Evolutionary conservation across 768 basidiomycete genomes (phyloP).

Genomic region (Boletus rufocinnamomeus): DNA sequence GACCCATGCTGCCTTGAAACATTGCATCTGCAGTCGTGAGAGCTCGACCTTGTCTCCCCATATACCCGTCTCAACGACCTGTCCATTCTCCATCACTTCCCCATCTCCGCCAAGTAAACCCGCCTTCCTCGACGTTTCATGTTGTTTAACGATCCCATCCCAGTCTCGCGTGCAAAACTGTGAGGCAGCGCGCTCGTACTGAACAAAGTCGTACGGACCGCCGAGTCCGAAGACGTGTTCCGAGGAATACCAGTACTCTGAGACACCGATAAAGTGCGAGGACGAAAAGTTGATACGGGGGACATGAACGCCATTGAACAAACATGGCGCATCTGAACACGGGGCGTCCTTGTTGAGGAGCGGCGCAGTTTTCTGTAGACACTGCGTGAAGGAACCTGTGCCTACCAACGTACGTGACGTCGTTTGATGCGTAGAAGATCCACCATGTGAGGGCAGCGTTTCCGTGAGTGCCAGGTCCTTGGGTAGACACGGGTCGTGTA

Average conservation of each 20-base stretch:
- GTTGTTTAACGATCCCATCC: slow-evolving; percentile 69
- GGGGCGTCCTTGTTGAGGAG: slow-evolving; percentile 84
- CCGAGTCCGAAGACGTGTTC: slow-evolving; percentile 96
- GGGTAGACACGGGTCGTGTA: slow-evolving; percentile 92
- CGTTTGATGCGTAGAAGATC: slow-evolving; percentile 44
- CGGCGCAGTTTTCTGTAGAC: slow-evolving; percentile 68
- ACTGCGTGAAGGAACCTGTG: slow-evolving; percentile 88
- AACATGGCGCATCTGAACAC: slow-evolving; percentile 82
- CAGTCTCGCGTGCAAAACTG: slow-evolving; percentile 83
- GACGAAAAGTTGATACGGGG: slow-evolving; percentile 93
- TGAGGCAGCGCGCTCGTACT: slow-evolving; percentile 92
- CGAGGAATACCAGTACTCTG: slow-evolving; percentile 99
- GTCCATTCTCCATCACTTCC: slow-evolving; percentile 59
- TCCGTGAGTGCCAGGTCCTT: slow-evolving; percentile 66
- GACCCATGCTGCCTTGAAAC: slow-evolving; percentile 99
- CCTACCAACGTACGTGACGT: slow-evolving; percentile 70
- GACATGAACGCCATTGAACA: slow-evolving; percentile 93
- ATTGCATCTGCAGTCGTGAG: slow-evolving; percentile 91
- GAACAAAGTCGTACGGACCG: slow-evolving; percentile 93
- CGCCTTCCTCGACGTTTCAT: slow-evolving; percentile 53
- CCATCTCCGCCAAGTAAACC: slow-evolving; percentile 60
- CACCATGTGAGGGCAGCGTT: slow-evolving; percentile 45
- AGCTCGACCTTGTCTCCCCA: slow-evolving; percentile 80
- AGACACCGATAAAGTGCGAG: slow-evolving; percentile 94
- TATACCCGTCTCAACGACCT: slow-evolving; percentile 61